phyloP scores from a whole-genome alignment of 2,329 filamentous ascomycete species.

The Arthroderma sp. region DNA sequence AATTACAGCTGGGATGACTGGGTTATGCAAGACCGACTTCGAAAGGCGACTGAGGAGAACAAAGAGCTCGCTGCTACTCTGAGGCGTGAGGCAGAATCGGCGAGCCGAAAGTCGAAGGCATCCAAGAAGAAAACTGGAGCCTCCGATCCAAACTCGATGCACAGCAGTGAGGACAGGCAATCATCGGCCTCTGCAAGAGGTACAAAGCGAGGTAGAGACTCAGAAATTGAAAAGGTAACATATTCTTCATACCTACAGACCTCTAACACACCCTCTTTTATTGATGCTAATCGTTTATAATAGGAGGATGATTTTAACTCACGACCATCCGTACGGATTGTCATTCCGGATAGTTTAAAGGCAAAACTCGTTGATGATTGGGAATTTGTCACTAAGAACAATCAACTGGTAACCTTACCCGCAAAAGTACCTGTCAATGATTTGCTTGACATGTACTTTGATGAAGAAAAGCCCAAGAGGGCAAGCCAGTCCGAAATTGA shows the following conservation, averaged over 20 bases:
- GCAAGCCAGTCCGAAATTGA: slow-evolving; percentile 45
- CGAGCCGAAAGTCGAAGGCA: slow-evolving; percentile 20
- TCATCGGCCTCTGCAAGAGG: slow-evolving; percentile 31
- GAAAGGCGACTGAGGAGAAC: slow-evolving; percentile 91
- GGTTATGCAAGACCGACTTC: slow-evolving; percentile 84
- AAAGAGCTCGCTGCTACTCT: slow-evolving; percentile 60
- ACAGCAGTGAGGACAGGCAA: slow-evolving; percentile 33
- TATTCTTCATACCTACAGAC: background rate
- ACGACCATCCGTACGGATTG: slow-evolving; percentile 72
- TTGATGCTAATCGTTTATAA: slow-evolving; percentile 4
- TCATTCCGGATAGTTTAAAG: slow-evolving; percentile 80
- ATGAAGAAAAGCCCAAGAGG: slow-evolving; percentile 54
- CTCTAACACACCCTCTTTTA: background rate
- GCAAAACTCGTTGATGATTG: slow-evolving; percentile 92
- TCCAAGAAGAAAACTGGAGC: slow-evolving; percentile 25
- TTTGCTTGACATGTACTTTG: slow-evolving; percentile 70
- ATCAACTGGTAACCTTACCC: slow-evolving; percentile 76
- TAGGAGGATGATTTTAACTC: slow-evolving; percentile 82
- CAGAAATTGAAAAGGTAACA: slow-evolving; percentile 36
- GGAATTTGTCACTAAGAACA: slow-evolving; percentile 96
- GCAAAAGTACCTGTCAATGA: slow-evolving; percentile 59
- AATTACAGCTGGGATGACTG: slow-evolving; percentile 79
- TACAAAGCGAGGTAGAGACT: slow-evolving; percentile 32
- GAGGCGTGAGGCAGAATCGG: slow-evolving; percentile 28
- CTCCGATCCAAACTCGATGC: slow-evolving; percentile 30